Conservation (phyloP, 2,329 filamentous ascomycete genomes). For the Colletotrichum graminicola region DNA sequence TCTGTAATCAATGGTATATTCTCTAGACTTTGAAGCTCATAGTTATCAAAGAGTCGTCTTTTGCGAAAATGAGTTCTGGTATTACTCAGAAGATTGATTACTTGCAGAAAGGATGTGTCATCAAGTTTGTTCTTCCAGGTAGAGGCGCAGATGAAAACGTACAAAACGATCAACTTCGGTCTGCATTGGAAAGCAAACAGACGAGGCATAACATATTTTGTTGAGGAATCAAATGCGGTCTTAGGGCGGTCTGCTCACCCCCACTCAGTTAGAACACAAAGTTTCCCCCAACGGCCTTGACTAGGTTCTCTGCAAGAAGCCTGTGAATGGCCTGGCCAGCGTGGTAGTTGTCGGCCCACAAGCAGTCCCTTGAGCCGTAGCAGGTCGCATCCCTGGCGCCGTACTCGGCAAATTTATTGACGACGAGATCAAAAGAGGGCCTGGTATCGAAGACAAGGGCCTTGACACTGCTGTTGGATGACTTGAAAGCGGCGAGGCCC, state of each 20-base stretch:
- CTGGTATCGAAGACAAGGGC: conserved; percentile 56
- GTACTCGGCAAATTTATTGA: conserved; percentile 49
- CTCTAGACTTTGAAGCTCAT: too few species aligned
- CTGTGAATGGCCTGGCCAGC: conserved; percentile 56
- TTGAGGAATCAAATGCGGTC: accelerated
- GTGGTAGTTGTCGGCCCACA: conserved; percentile 61
- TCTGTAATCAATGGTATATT: too few species aligned
- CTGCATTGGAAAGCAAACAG: neutral
- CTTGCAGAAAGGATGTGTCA: too few species aligned
- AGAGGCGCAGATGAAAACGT: too few species aligned
- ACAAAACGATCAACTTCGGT: too few species aligned
- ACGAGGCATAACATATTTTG: neutral
- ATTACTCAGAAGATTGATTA: too few species aligned
- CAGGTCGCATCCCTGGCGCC: conserved; percentile 48
- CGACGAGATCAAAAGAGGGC: conserved; percentile 55
- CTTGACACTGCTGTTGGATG: conserved; percentile 50
- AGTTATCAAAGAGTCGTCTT: too few species aligned
- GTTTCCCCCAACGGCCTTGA: conserved; percentile 41
- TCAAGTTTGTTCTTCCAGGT: too few species aligned
- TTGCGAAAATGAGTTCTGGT: too few species aligned
- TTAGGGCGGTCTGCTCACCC: neutral
- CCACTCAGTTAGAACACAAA: conserved; percentile 22
- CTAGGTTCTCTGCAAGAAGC: conserved; percentile 54
- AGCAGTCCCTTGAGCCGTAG: conserved; percentile 58
- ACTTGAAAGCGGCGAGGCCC: conserved; percentile 50